Evolutionary conservation across 2,329 filamentous ascomycete genomes (phyloP).

Genomic region (Hortaea sp.): DNA sequence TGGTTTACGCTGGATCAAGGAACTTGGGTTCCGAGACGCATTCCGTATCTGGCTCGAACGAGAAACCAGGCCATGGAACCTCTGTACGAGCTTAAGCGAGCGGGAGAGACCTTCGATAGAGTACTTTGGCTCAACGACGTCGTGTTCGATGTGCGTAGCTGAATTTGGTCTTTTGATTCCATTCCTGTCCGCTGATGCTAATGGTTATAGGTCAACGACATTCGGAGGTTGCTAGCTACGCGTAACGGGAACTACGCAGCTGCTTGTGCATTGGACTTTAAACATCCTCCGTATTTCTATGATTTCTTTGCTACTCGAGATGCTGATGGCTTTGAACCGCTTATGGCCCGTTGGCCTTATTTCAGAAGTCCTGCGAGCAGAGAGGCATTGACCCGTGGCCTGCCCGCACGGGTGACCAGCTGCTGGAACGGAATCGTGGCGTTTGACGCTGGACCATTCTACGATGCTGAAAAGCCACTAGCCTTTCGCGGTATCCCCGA

Average conservation of each 20-base stretch:
- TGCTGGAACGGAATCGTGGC: conserved; percentile 52
- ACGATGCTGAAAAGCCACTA: conserved; percentile 32
- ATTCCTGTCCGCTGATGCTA: neutral
- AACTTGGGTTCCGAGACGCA: conserved; percentile 50
- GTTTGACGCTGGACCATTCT: conserved; percentile 48
- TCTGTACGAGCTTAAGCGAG: conserved; percentile 38
- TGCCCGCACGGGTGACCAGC: conserved; percentile 49
- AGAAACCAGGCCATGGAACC: conserved; percentile 56
- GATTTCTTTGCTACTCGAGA: conserved; percentile 63
- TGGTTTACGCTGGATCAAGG: conserved; percentile 21
- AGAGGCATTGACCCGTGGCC: conserved; percentile 41
- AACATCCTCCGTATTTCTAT: conserved; percentile 58
- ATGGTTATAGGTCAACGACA: conserved; percentile 40
- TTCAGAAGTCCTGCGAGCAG: conserved; percentile 44
- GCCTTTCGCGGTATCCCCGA: conserved; percentile 57
- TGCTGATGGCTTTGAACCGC: conserved; percentile 38
- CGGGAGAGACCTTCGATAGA: conserved; percentile 48
- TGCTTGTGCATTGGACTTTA: conserved; percentile 54
- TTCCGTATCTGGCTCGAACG: conserved; percentile 56
- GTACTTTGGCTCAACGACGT: conserved; percentile 56
- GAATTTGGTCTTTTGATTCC: conserved; percentile 1
- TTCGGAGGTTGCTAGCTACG: conserved; percentile 47
- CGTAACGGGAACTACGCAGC: conserved; percentile 50
- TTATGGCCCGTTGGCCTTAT: conserved; percentile 51
- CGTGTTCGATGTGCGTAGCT: conserved; percentile 43